phyloP scores from a whole-genome alignment of 2,329 filamentous ascomycete species.

The Clonostachys rhizophaga region DNA sequence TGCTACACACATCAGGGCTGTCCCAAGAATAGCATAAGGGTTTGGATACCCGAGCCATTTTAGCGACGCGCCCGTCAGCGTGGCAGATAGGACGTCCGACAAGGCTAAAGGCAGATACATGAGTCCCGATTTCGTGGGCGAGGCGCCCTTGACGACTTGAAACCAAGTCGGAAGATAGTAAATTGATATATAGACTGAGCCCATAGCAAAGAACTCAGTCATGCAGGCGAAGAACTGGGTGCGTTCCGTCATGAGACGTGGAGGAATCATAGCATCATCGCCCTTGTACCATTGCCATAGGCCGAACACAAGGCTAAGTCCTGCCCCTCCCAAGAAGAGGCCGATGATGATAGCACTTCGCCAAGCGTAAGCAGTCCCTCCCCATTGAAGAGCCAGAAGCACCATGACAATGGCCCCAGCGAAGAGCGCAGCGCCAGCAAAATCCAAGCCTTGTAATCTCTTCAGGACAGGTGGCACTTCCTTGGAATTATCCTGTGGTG shows the following conservation, averaged over 20 bases:
- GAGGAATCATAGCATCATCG: neutral
- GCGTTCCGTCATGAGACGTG: neutral
- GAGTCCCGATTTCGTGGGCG: constrained; percentile 2
- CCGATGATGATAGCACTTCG: constrained; percentile 40
- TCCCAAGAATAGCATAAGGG: constrained; percentile 1
- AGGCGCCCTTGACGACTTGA: constrained; percentile 33
- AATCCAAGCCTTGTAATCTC: constrained; percentile 40
- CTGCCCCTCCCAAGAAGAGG: constrained; percentile 41
- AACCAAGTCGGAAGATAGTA: constrained; percentile 42
- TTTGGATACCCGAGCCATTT: constrained; percentile 21
- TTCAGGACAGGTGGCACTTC: constrained; percentile 24
- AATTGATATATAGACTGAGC: constrained; percentile 1
- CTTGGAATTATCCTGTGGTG: constrained; percentile 25
- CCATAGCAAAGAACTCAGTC: constrained; percentile 21
- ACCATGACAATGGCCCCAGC: constrained; percentile 46
- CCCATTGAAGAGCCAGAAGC: constrained; percentile 52
- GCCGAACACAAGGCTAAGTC: constrained; percentile 38
- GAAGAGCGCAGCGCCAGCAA: constrained; percentile 40
- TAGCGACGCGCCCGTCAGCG: neutral
- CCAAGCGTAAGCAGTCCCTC: constrained; percentile 47
- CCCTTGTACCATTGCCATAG: neutral
- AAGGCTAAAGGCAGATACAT: constrained; percentile 1
- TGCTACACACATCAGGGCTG: constrained; percentile 11
- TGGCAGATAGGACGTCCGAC: neutral
- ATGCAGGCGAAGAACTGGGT: constrained; percentile 5